Evolutionary conservation across 2,329 filamentous ascomycete genomes (phyloP).

Genomic region (Ophiosphaerella korrae): DNA sequence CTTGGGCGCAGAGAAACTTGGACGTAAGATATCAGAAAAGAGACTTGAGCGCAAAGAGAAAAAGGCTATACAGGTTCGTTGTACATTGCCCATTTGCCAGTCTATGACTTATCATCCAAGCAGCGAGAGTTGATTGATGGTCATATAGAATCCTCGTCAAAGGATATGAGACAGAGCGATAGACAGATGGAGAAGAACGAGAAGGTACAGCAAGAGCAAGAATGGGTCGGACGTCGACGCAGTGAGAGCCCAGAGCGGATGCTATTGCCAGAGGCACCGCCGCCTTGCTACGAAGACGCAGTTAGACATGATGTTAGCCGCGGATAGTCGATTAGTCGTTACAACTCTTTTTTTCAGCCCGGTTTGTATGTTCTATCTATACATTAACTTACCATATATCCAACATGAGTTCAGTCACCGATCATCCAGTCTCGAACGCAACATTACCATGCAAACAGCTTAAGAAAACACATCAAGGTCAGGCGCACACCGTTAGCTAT

Average conservation of each 20-base stretch:
- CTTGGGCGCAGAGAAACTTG: conserved; percentile 25
- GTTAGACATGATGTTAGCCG: conserved; percentile 4
- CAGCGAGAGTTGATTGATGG: conserved; percentile 16
- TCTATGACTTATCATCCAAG: conserved; percentile 1
- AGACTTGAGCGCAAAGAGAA: conserved; percentile 29
- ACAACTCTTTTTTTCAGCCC: neutral
- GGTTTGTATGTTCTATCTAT: neutral
- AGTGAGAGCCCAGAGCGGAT: conserved; percentile 18
- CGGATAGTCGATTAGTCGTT: neutral
- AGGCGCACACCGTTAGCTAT: no score
- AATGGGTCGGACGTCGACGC: conserved; percentile 9
- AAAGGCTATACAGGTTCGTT: conserved; percentile 23
- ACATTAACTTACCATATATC: no score
- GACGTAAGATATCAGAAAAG: conserved; percentile 28
- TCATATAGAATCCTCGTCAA: conserved; percentile 10
- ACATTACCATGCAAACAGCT: no score
- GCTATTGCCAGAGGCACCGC: conserved; percentile 17
- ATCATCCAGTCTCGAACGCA: no score
- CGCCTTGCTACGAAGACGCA: conserved; percentile 19
- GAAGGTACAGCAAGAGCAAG: conserved; percentile 14
- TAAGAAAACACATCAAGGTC: no score
- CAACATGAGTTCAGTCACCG: no score
- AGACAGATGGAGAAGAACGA: conserved; percentile 15
- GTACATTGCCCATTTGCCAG: neutral
- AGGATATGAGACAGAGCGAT: conserved; percentile 9